Evolutionary conservation across 78 protist genomes (phyloP).

Genomic region (Mastigamoeba balamuthi): DNA sequence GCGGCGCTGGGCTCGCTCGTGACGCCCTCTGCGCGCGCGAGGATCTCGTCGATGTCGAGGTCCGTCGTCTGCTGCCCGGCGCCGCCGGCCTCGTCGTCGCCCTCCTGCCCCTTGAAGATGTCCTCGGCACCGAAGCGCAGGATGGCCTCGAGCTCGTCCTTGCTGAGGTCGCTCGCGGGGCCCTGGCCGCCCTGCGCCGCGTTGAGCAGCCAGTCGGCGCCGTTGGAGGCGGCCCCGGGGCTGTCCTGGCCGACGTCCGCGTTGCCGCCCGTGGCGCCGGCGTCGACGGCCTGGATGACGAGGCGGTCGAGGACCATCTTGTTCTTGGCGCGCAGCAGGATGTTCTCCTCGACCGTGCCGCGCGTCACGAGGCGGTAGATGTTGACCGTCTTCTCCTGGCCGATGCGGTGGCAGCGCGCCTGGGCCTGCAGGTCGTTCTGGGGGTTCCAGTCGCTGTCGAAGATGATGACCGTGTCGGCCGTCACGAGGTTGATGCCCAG

Average conservation of each 20-base stretch:
- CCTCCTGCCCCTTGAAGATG: conserved; percentile 40
- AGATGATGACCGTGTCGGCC: conserved; percentile 83
- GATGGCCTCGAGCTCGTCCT: conserved; percentile 51
- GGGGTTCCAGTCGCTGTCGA: conserved; percentile 77
- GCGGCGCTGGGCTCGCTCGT: not conserved
- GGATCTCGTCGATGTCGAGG: conserved; percentile 60
- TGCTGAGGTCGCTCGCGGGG: conserved; percentile 21
- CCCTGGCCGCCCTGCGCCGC: not conserved
- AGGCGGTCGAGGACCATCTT: conserved; percentile 66
- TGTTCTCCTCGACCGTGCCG: conserved; percentile 55
- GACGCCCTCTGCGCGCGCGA: conserved; percentile 39
- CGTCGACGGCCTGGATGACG: conserved; percentile 64
- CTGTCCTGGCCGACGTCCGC: not conserved
- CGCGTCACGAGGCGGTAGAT: conserved; percentile 73
- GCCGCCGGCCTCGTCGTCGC: not conserved
- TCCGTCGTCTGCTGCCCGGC: conserved; percentile 11
- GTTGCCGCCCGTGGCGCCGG: not conserved
- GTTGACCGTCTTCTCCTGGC: conserved; percentile 85
- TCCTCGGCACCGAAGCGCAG: conserved; percentile 60
- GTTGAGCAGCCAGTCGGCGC: too few relatives aligned
- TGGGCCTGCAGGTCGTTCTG: conserved; percentile 75
- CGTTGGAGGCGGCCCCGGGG: not conserved
- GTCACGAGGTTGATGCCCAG: conserved; percentile 85
- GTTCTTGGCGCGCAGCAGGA: conserved; percentile 51
- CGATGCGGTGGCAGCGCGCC: conserved; percentile 93